A percentile compares a stretch with the other conserved stretches of the same genome.
Conservation (phyloP, 495 filamentous ascomycete species). For the Lasiosphaeria ovina region DNA sequence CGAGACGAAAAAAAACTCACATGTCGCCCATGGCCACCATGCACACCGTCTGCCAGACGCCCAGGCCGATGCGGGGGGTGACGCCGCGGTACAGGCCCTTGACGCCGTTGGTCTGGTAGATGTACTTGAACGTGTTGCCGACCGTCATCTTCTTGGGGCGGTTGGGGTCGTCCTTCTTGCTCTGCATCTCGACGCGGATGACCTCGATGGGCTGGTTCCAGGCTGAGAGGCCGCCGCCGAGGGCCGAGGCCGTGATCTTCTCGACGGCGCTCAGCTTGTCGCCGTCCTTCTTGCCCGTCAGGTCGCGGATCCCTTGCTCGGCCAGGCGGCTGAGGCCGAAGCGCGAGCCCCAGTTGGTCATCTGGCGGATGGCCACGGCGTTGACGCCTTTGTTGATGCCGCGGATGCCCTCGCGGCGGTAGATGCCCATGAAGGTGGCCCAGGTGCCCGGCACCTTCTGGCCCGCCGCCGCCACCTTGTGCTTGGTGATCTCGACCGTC, state of each 20-base stretch:
- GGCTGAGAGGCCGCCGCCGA: slow-evolving; percentile 91
- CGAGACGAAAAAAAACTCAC: slow-evolving; percentile 55
- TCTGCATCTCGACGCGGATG: slow-evolving; percentile 99
- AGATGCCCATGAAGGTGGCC: slow-evolving; percentile 94
- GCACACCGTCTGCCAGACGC: slow-evolving; percentile 99
- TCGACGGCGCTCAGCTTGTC: slow-evolving; percentile 74
- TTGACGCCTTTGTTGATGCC: slow-evolving; percentile 99
- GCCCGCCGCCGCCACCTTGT: slow-evolving; percentile 83
- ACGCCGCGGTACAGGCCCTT: slow-evolving; percentile 96
- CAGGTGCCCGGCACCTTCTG: slow-evolving; percentile 85
- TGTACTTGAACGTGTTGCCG: slow-evolving; percentile 86
- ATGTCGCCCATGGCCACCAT: slow-evolving; percentile 99
- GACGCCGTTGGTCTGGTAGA: slow-evolving; percentile 83
- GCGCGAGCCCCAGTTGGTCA: slow-evolving; percentile 97
- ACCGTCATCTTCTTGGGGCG: slow-evolving; percentile 98
- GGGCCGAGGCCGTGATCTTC: slow-evolving; percentile 83
- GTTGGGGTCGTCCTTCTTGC: slow-evolving; percentile 95
- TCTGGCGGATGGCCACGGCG: slow-evolving; percentile 95
- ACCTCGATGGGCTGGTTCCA: slow-evolving; percentile 99
- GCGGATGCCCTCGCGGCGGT: slow-evolving; percentile 86
- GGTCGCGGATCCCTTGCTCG: slow-evolving; percentile 79
- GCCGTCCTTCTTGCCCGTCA: slow-evolving; percentile 75
- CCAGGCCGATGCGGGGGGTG: slow-evolving; percentile 85
- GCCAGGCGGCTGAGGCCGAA: slow-evolving; percentile 91
- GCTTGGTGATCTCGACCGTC: slow-evolving; percentile 98